Percentiles rank a stretch among this genome's conserved stretches.
Conservation (phyloP, 139 green algal species). For the Penium margaritaceum region DNA sequence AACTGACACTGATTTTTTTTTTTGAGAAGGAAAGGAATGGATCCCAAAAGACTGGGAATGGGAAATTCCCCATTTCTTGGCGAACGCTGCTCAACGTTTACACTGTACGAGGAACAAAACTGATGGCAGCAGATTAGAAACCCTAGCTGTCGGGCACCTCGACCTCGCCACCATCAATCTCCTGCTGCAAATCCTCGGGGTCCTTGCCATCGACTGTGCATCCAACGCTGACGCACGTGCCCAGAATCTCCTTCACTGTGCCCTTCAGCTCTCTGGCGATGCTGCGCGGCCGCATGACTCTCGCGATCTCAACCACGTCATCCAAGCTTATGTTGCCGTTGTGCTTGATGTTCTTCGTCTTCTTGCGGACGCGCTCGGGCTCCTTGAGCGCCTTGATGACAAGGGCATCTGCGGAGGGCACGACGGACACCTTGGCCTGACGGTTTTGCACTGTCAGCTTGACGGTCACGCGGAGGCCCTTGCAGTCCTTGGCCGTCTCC, state of each 20-base stretch:
- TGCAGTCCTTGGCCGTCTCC: slow-evolving; percentile 98
- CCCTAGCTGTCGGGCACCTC: slow-evolving; percentile 34
- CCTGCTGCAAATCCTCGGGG: slow-evolving; percentile 77
- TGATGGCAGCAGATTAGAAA: too few species aligned
- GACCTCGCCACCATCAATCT: slow-evolving; percentile 57
- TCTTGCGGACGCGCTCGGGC: slow-evolving; percentile 46
- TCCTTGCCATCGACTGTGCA: slow-evolving; percentile 93
- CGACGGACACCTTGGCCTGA: slow-evolving; percentile 91
- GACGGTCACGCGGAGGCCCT: slow-evolving; percentile 92
- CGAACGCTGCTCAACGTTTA: too few species aligned
- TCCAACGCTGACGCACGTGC: slow-evolving; percentile 86
- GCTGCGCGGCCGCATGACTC: slow-evolving; percentile 84
- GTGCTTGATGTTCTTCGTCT: slow-evolving; percentile 98
- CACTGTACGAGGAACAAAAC: too few species aligned
- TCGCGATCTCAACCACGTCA: slow-evolving; percentile 90
- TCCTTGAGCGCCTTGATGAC: slow-evolving; percentile 94
- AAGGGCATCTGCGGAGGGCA: slow-evolving; percentile 86
- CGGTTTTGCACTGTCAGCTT: slow-evolving; percentile 98
- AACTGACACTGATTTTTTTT: too few species aligned
- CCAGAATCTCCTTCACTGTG: slow-evolving; percentile 97
- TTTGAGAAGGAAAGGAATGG: too few species aligned
- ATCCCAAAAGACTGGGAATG: too few species aligned
- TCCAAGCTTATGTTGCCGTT: slow-evolving; percentile 87
- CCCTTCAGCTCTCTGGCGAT: slow-evolving; percentile 80
- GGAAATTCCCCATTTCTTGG: too few species aligned